Percentiles rank a stretch among this genome's conserved stretches.
These are phyloP conservation scores for Phyllostachys edulis DNA, from an alignment of 176 grass and related monocot species.

Conservation along the genomic window DNA sequence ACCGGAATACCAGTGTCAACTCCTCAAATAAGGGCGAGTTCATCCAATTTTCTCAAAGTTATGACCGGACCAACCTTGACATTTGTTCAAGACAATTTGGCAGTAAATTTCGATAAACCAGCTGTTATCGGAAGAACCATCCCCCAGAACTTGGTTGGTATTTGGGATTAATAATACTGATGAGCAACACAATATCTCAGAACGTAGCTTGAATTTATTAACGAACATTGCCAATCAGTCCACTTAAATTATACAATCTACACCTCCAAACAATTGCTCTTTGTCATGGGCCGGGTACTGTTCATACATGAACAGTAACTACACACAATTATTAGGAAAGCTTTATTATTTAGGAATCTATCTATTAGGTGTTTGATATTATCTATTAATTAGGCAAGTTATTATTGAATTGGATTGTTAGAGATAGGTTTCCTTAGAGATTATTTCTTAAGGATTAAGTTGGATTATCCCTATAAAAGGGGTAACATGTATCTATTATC, in stretches of 20 bases:
- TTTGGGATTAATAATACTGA: background rate
- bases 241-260: background rate
- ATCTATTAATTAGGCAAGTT: too few species aligned
- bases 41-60: background rate
- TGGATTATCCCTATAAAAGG: too few species aligned
- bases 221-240: background rate
- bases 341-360: too few species aligned
- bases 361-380: too few species aligned
- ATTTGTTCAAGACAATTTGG: background rate
- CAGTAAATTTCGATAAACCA: background rate
- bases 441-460: too few species aligned
- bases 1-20: background rate
- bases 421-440: too few species aligned
- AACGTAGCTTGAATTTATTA: background rate
- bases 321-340: too few species aligned
- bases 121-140: background rate
- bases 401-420: too few species aligned
- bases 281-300: too few species aligned
- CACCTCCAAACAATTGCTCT: background rate
- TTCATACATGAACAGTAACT: too few species aligned
- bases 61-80: background rate
- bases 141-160: background rate
- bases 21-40: background rate
- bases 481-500: too few species aligned
- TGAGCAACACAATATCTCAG: background rate